Percentiles rank a stretch among this genome's conserved stretches.
These are phyloP conservation scores for Pseudopyrenochaeta lycopersici DNA, from an alignment of 2,329 filamentous ascomycete genomes.

Conservation along the genomic window DNA sequence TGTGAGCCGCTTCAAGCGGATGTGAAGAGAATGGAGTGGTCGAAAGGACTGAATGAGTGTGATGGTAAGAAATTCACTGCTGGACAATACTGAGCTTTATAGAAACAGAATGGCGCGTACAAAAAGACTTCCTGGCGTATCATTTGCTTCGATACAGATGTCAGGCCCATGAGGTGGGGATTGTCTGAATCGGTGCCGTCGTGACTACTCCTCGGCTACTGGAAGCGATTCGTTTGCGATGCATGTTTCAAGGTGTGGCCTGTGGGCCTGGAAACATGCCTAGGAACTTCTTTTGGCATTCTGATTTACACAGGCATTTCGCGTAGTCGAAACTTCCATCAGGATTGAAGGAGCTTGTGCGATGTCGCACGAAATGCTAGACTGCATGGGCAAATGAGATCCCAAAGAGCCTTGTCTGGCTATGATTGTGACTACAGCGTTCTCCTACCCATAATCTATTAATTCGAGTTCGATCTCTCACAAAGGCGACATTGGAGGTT, in stretches of 20 bases:
- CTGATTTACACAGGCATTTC: constrained; percentile 1
- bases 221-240: neutral
- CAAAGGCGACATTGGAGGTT: too few species aligned
- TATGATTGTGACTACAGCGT: too few species aligned
- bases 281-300: neutral
- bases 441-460: too few species aligned
- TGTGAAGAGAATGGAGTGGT: constrained; percentile 35
- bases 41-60: constrained; percentile 33
- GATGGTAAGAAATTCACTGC: constrained; percentile 11
- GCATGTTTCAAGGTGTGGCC: neutral
- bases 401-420: too few species aligned
- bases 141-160: neutral
- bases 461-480: too few species aligned
- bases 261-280: neutral
- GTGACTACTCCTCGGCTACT: neutral
- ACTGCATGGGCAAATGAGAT: neutral
- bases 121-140: neutral
- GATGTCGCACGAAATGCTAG: neutral
- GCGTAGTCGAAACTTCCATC: neutral
- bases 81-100: constrained; percentile 10
- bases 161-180: neutral
- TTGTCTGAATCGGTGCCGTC: neutral
- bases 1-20: constrained; percentile 36
- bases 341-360: neutral
- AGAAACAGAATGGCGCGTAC: neutral